phyloP scores from a whole-genome alignment of 2,329 filamentous ascomycete species.

The Coccinonectria pachysandricola region DNA sequence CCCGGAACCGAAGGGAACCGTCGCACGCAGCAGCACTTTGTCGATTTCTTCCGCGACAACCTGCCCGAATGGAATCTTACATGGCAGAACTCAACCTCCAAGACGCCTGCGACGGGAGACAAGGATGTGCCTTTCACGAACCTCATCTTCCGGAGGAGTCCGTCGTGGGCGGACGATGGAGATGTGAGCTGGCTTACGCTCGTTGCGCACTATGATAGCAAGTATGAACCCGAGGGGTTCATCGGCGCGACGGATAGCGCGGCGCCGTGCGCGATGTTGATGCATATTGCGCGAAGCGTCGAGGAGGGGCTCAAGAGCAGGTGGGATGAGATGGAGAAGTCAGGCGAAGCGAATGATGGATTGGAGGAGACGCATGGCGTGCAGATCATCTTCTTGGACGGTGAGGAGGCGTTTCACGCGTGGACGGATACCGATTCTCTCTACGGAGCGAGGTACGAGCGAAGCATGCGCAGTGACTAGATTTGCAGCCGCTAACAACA shows the following conservation, averaged over 20 bases:
- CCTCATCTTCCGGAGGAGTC: constrained; percentile 76
- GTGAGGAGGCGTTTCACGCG: constrained; percentile 77
- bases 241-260: constrained; percentile 91
- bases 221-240: constrained; percentile 71
- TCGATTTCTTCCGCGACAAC: constrained; percentile 63
- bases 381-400: constrained; percentile 83
- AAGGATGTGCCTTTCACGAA: constrained; percentile 74
- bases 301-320: constrained; percentile 71
- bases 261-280: constrained; percentile 84
- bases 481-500: constrained; percentile 1
- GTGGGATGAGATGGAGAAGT: constrained; percentile 62
- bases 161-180: constrained; percentile 65
- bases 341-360: constrained; percentile 39
- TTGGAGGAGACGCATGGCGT: constrained; percentile 72
- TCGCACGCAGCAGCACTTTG: constrained; percentile 70
- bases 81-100: constrained; percentile 84
- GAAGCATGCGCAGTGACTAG: no score
- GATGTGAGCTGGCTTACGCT: constrained; percentile 75
- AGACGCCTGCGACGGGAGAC: constrained; percentile 64
- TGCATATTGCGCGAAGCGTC: constrained; percentile 74
- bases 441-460: constrained; percentile 75
- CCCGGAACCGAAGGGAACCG: constrained; percentile 71
- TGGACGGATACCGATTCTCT: constrained; percentile 80
- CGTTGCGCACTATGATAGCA: constrained; percentile 89
- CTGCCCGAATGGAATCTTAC: constrained; percentile 72